Evolutionary conservation across 495 filamentous ascomycete species (phyloP).

Genomic region (Neurospora tetrasperma): DNA sequence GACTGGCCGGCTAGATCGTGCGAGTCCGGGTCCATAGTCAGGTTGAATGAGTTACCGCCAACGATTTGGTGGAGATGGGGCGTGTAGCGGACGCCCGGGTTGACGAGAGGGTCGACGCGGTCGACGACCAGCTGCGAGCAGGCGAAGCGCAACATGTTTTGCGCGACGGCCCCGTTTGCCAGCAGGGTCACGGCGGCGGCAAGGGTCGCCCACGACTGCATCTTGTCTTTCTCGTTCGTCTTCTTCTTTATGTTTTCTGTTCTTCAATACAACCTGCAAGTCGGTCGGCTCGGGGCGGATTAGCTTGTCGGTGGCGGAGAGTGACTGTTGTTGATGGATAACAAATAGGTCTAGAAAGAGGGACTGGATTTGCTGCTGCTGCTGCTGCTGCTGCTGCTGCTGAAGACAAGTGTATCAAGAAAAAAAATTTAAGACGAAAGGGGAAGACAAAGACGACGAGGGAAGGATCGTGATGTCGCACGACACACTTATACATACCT

Average conservation of each 20-base stretch:
- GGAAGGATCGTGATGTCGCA: slow-evolving; percentile 3
- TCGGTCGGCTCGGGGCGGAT: background rate
- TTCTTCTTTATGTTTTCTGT: background rate
- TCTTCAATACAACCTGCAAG: background rate
- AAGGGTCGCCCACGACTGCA: slow-evolving; percentile 38
- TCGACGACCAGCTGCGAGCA: slow-evolving; percentile 48
- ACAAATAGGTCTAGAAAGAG: background rate
- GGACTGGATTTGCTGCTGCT: background rate
- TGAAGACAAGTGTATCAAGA: background rate
- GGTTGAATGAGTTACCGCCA: slow-evolving; percentile 55
- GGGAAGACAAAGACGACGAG: background rate
- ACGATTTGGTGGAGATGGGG: slow-evolving; percentile 45
- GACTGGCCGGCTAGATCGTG: slow-evolving; percentile 45
- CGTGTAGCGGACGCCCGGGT: slow-evolving; percentile 39
- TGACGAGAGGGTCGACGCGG: slow-evolving; percentile 41
- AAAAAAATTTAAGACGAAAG: background rate
- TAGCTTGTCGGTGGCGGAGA: background rate
- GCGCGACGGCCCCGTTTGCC: slow-evolving; percentile 34
- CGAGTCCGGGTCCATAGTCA: slow-evolving; percentile 50
- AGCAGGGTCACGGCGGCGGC: slow-evolving; percentile 38
- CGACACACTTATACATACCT: slow-evolving; percentile 1
- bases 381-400: background rate
- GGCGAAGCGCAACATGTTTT: slow-evolving; percentile 47
- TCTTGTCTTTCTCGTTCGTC: slow-evolving; percentile 22
- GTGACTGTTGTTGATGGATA: background rate